Percentiles rank a stretch among this genome's conserved stretches.
Conservation (phyloP, 2,329 filamentous ascomycete species). For the Aspergillus sp. region DNA sequence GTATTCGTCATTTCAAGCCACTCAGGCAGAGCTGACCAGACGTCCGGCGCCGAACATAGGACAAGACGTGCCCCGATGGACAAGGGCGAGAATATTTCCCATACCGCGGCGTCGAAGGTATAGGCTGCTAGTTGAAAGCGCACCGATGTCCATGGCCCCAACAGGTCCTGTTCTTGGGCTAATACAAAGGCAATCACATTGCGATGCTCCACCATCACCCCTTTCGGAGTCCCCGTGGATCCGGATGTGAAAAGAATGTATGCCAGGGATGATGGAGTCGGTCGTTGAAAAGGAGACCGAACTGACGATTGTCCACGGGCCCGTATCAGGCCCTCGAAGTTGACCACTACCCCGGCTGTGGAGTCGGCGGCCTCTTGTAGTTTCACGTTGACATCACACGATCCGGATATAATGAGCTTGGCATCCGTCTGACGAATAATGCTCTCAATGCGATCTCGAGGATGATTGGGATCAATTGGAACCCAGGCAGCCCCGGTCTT, state of each 20-base stretch:
- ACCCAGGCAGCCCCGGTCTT: constrained; percentile 3
- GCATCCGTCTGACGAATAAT: neutral
- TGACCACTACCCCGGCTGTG: neutral
- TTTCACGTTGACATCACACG: no score
- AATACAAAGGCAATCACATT: neutral
- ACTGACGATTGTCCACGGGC: neutral
- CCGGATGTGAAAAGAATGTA: constrained; percentile 5
- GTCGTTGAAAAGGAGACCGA: neutral
- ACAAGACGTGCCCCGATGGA: neutral
- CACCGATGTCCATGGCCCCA: neutral
- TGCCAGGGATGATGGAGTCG: neutral
- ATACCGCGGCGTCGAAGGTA: constrained; percentile 1
- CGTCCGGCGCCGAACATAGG: neutral
- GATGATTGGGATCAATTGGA: neutral
- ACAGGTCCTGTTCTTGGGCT: neutral
- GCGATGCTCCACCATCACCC: constrained; percentile 6
- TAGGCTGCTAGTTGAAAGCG: neutral
- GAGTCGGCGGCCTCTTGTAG: neutral
- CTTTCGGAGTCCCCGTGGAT: constrained; percentile 3
- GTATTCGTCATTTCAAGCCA: neutral
- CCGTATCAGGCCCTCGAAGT: neutral
- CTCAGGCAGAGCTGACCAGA: neutral
- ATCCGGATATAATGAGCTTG: neutral
- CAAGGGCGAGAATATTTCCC: neutral
- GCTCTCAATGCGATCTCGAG: neutral